These are phyloP conservation scores for Colletotrichum eleusines DNA, from an alignment of 2,329 filamentous ascomycete species.

Conservation along the genomic window DNA sequence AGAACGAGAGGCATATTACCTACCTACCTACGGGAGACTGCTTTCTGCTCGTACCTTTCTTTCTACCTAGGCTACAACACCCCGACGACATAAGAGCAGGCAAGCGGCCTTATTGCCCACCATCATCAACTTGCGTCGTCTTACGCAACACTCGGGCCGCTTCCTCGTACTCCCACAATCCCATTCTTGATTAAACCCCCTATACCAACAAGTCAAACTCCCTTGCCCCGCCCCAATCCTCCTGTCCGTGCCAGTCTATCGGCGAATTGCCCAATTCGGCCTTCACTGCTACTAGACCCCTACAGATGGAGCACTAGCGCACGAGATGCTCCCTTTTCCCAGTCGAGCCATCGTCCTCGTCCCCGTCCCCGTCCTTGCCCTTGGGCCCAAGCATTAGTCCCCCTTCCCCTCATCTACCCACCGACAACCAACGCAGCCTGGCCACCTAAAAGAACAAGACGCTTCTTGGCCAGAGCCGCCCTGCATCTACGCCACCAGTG, in stretches of 20 bases:
- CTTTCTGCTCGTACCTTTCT: too few relatives aligned
- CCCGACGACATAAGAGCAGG: too few relatives aligned
- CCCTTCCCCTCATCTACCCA: not conserved
- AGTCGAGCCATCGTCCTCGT: not conserved
- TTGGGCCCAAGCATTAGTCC: not conserved
- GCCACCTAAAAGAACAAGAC: not conserved
- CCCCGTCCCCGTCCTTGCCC: not conserved
- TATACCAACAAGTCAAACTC: not conserved
- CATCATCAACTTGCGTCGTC: not conserved
- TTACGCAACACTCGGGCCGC: slow-evolving; percentile 13
- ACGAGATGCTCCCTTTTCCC: not conserved
- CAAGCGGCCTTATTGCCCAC: not conserved
- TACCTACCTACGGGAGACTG: too few relatives aligned
- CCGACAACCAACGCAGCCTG: not conserved
- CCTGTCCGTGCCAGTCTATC: slow-evolving; percentile 15
- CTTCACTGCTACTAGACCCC: not conserved
- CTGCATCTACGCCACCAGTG: not conserved
- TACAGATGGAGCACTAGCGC: not conserved
- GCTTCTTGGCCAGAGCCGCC: not conserved
- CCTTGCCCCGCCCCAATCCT: slow-evolving; percentile 9
- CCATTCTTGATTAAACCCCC: slow-evolving; percentile 1
- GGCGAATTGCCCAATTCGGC: slow-evolving; percentile 18
- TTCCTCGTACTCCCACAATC: slow-evolving; percentile 5
- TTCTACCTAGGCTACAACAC: too few relatives aligned
- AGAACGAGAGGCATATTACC: too few relatives aligned